Conservation (phyloP, 2,329 filamentous ascomycete species). For the Sporothrix sp. region DNA sequence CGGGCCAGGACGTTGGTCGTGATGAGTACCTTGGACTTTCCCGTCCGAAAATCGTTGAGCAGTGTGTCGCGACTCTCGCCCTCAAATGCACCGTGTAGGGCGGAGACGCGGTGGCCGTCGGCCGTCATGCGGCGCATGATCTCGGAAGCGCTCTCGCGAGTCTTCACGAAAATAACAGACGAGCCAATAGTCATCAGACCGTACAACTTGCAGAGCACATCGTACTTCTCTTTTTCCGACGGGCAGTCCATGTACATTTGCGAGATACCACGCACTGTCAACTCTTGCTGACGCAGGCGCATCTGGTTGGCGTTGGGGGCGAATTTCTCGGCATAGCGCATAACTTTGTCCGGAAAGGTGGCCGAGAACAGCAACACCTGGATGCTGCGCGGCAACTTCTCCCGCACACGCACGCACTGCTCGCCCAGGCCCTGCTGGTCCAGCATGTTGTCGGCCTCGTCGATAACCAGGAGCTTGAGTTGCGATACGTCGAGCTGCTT, state of each 20-base stretch:
- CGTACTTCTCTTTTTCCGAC: conserved; percentile 73
- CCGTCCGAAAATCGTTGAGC: conserved; percentile 76
- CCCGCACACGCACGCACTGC: conserved; percentile 84
- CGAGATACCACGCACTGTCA: conserved; percentile 94
- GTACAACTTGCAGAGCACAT: conserved; percentile 83
- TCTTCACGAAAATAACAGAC: conserved; percentile 97
- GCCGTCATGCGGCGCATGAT: conserved; percentile 78
- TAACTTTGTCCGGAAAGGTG: conserved; percentile 79
- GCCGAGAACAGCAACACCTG: conserved; percentile 94
- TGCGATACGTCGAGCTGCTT: conserved; percentile 61
- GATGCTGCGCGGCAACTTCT: conserved; percentile 62
- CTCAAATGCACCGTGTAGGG: conserved; percentile 80
- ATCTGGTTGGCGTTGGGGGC: conserved; percentile 80
- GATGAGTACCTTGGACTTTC: conserved; percentile 89
- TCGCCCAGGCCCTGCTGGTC: conserved; percentile 92
- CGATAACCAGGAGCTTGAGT: conserved; percentile 77
- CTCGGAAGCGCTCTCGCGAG: conserved; percentile 71
- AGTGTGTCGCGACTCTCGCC: conserved; percentile 73
- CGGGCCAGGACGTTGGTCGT: conserved; percentile 94
- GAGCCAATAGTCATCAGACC: conserved; percentile 93
- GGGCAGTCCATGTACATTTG: conserved; percentile 96
- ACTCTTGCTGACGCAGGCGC: conserved; percentile 77
- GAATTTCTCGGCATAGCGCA: conserved; percentile 73
- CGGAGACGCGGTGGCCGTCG: conserved; percentile 87
- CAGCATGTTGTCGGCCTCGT: conserved; percentile 98